Conservation (phyloP, 31 red algal species). For the Bonnemaisonia californica region DNA sequence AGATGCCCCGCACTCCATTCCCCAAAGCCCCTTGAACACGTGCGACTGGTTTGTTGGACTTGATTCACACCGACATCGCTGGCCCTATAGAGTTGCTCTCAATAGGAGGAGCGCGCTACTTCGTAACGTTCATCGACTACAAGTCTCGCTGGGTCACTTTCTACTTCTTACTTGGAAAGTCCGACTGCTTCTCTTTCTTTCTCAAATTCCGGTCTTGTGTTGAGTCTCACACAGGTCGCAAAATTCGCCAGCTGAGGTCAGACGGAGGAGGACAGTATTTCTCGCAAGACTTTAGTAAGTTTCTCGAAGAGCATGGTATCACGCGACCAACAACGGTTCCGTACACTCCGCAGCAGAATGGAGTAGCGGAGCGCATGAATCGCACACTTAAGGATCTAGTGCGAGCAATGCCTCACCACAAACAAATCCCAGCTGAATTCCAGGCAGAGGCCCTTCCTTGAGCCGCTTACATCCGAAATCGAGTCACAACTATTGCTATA, state of each 20-base stretch:
- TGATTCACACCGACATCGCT: conserved; percentile 22
- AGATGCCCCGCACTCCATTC: neutral
- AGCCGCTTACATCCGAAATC: conserved; percentile 41
- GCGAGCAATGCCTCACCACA: neutral
- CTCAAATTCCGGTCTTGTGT: neutral
- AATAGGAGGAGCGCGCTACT: neutral
- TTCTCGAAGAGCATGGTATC: neutral
- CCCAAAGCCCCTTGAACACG: neutral
- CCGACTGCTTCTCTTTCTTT: neutral
- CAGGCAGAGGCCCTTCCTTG: conserved; percentile 24
- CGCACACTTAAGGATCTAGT: conserved; percentile 32
- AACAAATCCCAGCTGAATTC: conserved; percentile 2
- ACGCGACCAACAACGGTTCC: neutral
- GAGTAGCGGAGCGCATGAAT: conserved; percentile 24
- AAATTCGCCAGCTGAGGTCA: neutral
- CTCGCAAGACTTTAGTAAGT: neutral
- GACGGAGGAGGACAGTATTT: conserved; percentile 29
- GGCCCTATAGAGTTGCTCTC: conserved; percentile 21
- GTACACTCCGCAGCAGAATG: conserved; percentile 38
- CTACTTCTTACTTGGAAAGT: neutral
- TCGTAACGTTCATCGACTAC: conserved; percentile 18
- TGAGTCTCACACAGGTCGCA: neutral
- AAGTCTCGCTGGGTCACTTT: neutral
- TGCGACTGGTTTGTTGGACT: neutral
- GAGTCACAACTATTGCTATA: conserved; percentile 12